Evolutionary conservation across 495 filamentous ascomycete species (phyloP), one percentile per base, ranked within the genome.

Genomic region (Eremomyces bilateralis): DNA sequence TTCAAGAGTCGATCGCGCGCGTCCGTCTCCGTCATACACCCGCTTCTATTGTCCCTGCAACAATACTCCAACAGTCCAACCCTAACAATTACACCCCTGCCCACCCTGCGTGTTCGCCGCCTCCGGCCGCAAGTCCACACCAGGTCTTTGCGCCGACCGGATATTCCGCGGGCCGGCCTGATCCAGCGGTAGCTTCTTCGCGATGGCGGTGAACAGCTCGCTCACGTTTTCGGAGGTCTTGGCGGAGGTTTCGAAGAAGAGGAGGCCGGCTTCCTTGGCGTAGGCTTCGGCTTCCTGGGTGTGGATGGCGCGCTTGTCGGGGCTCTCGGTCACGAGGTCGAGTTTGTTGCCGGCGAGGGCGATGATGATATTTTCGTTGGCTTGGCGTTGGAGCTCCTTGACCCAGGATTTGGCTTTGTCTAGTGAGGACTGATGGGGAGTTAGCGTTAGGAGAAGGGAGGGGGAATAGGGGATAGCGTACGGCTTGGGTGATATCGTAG

Each of bases 401-500:
- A 97, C 83, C 88, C 88, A 97, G 20, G 82, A 73, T 54, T 97
- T 97, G 38, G 88, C 88, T 63, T 97, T 97, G 58, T 97, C 88
- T 38, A 97, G 62, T 4, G 90, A 95, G 40, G 81, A 67, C 88
- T 97, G 50, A 32, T 32, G 18, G 18, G 8, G 18, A 32, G 6
- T 32, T 32, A 32, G 30, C 10, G 30, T 32, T 8, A 6, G 8
- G 24, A 28, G 8, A 13, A 8, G 19, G 30, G 6, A 17, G 30
- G 33, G 4, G 16, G 33, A 4, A 22, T 15, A 33, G 20, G 38
- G 20, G 20, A 29, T 15, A 20, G 17, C 79, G 36, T 73, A 97
- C 88, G 41, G 90, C 80, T 72, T 95, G 88, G 34, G 88, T 94
- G 51, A 97, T 93, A 58, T 97, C 88, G 58, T 97, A 97, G 40